Conservation (phyloP, 1,284 basidiomycete genomes). For the Cutaneotrichosporon spelunceum region DNA sequence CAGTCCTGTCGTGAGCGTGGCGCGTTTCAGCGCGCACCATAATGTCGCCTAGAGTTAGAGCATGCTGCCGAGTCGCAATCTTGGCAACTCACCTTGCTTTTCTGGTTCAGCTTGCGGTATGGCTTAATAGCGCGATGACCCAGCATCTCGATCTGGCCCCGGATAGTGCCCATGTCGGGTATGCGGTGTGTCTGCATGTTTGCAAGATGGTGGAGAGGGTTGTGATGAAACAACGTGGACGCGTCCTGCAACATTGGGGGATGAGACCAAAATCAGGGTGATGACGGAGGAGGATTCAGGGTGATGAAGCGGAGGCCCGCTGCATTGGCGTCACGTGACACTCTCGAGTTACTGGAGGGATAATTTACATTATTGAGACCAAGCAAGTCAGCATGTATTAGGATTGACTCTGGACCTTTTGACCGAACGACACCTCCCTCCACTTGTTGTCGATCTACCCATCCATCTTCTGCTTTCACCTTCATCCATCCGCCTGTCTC, state of each 20-base stretch:
- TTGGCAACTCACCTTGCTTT: constrained; percentile 32
- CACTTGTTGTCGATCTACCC: neutral
- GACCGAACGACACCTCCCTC: neutral
- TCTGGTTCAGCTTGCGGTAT: constrained; percentile 34
- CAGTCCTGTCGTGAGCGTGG: constrained; percentile 20
- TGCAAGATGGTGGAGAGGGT: neutral
- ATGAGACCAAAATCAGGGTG: too few relatives aligned
- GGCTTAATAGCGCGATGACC: constrained; percentile 2
- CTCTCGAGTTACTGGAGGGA: neutral
- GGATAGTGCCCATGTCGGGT: neutral
- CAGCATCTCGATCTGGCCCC: constrained; percentile 4
- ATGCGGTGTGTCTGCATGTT: neutral
- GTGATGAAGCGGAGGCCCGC: neutral
- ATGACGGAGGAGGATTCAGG: neutral
- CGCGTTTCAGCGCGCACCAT: constrained; percentile 23
- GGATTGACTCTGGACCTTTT: neutral
- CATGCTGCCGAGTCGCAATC: too few relatives aligned
- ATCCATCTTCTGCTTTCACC: neutral
- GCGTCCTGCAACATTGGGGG: neutral
- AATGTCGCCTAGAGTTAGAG: constrained; percentile 26
- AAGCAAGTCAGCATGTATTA: neutral
- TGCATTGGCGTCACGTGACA: neutral
- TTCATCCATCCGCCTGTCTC: neutral
- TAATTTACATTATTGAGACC: neutral
- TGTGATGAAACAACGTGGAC: constrained; percentile 3